Base-by-base conservation (phyloP, 2,329 filamentous ascomycete genomes). In the Biscogniauxia sp. region DNA sequence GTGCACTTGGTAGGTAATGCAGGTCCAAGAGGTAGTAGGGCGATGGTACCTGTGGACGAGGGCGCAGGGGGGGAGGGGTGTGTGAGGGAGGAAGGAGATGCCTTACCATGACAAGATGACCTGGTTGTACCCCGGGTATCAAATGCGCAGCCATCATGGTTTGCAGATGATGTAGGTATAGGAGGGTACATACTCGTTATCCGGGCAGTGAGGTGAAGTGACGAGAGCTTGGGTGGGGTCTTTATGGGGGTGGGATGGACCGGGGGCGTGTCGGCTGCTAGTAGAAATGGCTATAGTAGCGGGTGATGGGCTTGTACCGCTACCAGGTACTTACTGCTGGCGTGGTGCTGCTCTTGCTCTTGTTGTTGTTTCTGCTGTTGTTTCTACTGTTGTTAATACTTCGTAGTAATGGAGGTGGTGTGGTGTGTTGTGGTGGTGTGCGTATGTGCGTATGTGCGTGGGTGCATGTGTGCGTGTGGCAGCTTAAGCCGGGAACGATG, bases 161-260 rank as follows among this genome's bases (percentile, higher is more conserved):
- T 20, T 53, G 52, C 56, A 54, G 20, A 50, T 37, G 64, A 58
- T 50, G 64, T 32, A 32, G 28, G 28, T 25, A 23, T 26, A 19
- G 23, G 52, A 28, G 52, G 25, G 17, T 54, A 32, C 28, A 32
- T 53, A 25, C 64, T 72, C 69, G 69, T 71, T 72, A 60, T 63
- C 63, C 62, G 63, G 63, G 68, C 70, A 71, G 66, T 72, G 65
- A 72, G 66, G 69, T 59, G 66, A 55, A 54, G 60, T 56, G 56
- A 64, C 49, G 57, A 51, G 50, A 51, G 20, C 50, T 57, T 59
- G 65, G 64, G 63, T 66, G 67, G 64, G 66, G 63, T 58, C 61
- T 62, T 32, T 32, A 61, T 59, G 61, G 56, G 61, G 57, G 59
- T 60, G 26, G 53, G 49, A 55, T 63, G 57, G 55, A 60, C 61